A percentile compares a stretch with the other conserved stretches of the same genome.
Conservation (phyloP, 1,284 basidiomycete species). For the Moniliella sp. region DNA sequence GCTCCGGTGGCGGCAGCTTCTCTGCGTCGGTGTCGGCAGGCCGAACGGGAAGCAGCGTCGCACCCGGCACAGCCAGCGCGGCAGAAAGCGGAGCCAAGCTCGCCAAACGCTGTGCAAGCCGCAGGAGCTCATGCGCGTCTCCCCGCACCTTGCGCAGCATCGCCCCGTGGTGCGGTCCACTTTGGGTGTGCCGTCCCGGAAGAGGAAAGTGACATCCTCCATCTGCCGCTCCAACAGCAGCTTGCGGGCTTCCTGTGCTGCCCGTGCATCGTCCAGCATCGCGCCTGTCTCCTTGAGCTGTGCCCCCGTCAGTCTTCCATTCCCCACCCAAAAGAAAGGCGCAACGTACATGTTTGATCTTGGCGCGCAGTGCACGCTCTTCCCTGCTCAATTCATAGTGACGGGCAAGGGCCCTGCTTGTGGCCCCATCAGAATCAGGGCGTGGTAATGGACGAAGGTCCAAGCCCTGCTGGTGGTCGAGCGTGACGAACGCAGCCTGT, state of each 20-base stretch:
- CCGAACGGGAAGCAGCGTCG: background rate
- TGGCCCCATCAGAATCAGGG: background rate
- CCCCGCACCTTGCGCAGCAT: background rate
- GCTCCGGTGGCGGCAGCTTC: background rate
- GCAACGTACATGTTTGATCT: background rate
- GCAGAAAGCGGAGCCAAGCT: background rate
- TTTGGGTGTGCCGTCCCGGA: too few relatives aligned
- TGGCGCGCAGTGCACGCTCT: background rate
- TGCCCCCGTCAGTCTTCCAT: background rate
- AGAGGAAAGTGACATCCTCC: too few relatives aligned
- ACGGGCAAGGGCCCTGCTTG: background rate
- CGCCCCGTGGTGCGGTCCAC: background rate
- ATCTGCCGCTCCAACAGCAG: too few relatives aligned
- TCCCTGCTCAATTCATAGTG: background rate
- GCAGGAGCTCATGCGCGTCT: too few relatives aligned
- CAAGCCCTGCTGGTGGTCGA: slow-evolving; percentile 26
- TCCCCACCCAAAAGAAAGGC: too few relatives aligned
- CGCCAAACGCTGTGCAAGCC: too few relatives aligned
- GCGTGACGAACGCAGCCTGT: slow-evolving; percentile 21
- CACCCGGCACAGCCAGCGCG: background rate
- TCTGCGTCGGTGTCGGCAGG: background rate
- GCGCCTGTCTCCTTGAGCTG: background rate
- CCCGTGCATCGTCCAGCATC: background rate
- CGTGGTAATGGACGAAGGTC: slow-evolving; percentile 23
- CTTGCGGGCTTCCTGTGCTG: too few relatives aligned